Conservation (phyloP, 169 alveolate species). For the Cryptosporidium sp. region DNA sequence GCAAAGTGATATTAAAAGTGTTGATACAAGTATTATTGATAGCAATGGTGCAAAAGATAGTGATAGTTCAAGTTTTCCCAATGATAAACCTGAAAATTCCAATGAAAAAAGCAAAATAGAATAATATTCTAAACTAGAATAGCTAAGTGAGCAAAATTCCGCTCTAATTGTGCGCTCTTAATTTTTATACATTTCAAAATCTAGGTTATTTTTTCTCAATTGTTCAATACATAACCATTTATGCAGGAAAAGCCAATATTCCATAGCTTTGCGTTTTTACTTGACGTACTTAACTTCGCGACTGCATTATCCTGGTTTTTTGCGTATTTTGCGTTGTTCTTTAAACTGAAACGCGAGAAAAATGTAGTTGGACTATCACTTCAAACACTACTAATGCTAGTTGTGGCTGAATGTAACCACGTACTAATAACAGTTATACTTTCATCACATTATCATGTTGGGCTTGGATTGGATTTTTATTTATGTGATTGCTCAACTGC, state of each 20-base stretch:
- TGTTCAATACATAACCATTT: not conserved
- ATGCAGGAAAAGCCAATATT: constrained; percentile 57
- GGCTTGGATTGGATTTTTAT: constrained; percentile 76
- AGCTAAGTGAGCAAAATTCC: not conserved
- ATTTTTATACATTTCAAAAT: not conserved
- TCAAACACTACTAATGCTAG: constrained; percentile 79
- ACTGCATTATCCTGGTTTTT: constrained; percentile 80
- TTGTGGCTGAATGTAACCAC: constrained; percentile 78
- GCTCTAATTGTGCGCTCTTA: constrained; percentile 1
- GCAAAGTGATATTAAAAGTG: not conserved
- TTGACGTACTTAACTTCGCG: constrained; percentile 75
- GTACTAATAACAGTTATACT: constrained; percentile 75
- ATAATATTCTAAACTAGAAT: not conserved
- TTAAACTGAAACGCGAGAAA: constrained; percentile 74
- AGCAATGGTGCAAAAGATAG: not conserved
- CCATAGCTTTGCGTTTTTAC: constrained; percentile 54
- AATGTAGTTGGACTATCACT: constrained; percentile 77
- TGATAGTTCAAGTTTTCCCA: not conserved
- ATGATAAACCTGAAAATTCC: not conserved
- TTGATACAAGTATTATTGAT: not conserved
- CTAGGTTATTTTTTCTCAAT: not conserved
- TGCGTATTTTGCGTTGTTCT: constrained; percentile 77
- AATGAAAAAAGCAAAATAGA: not conserved
- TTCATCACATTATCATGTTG: constrained; percentile 47
- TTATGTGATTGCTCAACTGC: constrained; percentile 79